phyloP scores from a whole-genome alignment of 257 asterid genomes.

The Ocimum tenuiflorum region DNA sequence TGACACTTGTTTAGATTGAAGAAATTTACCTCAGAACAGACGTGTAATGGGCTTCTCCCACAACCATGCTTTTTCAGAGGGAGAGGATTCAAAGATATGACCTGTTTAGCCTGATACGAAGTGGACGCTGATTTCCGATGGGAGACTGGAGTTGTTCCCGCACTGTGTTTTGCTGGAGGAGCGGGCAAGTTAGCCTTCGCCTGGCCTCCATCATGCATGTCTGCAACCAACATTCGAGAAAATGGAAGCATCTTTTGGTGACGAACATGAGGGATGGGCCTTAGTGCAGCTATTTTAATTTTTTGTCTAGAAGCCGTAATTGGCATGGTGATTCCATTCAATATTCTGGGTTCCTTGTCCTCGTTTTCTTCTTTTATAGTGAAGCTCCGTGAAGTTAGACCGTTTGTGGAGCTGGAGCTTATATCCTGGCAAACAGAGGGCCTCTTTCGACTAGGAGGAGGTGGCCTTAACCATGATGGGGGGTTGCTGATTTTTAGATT shows the following conservation, averaged over 20 bases:
- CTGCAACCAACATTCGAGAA: slow-evolving; percentile 45
- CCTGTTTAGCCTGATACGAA: slow-evolving; percentile 83
- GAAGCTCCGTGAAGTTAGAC: slow-evolving; percentile 21
- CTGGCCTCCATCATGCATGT: slow-evolving; percentile 46
- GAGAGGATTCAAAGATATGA: slow-evolving; percentile 85
- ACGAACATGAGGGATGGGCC: slow-evolving; percentile 93
- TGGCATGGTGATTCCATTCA: slow-evolving; percentile 41
- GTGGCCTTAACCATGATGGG: slow-evolving; percentile 83
- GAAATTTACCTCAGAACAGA: slow-evolving; percentile 80
- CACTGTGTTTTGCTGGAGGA: slow-evolving; percentile 54
- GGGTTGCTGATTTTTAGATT: slow-evolving; percentile 32
- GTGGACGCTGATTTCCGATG: slow-evolving; percentile 59
- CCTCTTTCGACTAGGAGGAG: slow-evolving; percentile 77
- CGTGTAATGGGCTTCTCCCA: slow-evolving; percentile 82
- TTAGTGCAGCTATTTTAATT: slow-evolving; percentile 64
- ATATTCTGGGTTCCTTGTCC: slow-evolving; percentile 25
- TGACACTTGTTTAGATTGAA: neutral
- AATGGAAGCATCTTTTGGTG: slow-evolving; percentile 97
- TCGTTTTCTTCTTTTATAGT: slow-evolving; percentile 36
- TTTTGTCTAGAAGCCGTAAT: slow-evolving; percentile 37
- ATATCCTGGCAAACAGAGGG: slow-evolving; percentile 31
- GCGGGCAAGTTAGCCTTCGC: slow-evolving; percentile 48
- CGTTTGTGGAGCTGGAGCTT: slow-evolving; percentile 26
- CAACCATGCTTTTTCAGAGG: slow-evolving; percentile 96
- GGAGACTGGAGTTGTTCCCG: slow-evolving; percentile 44